These are phyloP conservation scores for Quercus glauca DNA, from an alignment of 306 rosid genomes.

Conservation along the genomic window DNA sequence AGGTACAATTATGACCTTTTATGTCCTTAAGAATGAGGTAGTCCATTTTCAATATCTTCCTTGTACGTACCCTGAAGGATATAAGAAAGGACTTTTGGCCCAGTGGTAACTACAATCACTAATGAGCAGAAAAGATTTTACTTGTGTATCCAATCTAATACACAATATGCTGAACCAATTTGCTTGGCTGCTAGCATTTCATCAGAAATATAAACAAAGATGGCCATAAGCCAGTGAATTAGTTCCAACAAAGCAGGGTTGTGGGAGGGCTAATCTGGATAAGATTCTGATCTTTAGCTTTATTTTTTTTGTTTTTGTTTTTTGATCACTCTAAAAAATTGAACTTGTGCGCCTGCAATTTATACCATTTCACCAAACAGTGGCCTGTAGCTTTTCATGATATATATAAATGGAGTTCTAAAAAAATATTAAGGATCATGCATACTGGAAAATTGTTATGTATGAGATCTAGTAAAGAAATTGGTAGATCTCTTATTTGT, in stretches of 20 bases:
- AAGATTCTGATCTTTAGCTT: neutral
- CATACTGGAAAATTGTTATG: too few species aligned
- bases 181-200: neutral
- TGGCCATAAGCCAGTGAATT: neutral
- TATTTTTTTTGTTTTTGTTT: too few species aligned
- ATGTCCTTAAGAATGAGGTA: neutral
- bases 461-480: too few species aligned
- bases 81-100: too few species aligned
- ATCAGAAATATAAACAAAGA: neutral
- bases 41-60: too few species aligned
- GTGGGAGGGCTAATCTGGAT: neutral
- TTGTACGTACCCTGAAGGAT: too few species aligned
- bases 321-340: neutral
- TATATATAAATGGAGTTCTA: neutral
- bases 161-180: too few species aligned
- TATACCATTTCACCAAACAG: neutral
- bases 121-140: too few species aligned
- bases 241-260: neutral
- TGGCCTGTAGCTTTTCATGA: neutral
- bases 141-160: too few species aligned
- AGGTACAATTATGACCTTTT: neutral
- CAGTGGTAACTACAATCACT: too few species aligned
- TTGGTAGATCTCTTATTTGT: too few species aligned
- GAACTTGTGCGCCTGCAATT: neutral
- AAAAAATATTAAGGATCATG: too few species aligned